Base-by-base conservation (phyloP, 1,284 basidiomycete species). In the Puccinia triticina region DNA sequence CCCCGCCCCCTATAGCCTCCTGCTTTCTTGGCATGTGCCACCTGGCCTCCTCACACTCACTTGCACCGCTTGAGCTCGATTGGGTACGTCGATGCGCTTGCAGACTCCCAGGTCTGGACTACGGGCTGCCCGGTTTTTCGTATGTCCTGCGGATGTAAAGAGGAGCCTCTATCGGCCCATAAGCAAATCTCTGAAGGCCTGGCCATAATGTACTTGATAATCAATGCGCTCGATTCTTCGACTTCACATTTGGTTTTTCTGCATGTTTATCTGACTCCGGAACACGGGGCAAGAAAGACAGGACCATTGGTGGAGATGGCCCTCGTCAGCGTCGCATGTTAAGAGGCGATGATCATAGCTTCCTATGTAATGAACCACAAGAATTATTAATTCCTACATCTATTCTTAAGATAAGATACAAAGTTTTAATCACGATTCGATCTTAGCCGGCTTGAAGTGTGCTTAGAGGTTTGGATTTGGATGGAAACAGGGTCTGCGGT, bases 71-170 rank as follows among this genome's bases (percentile, higher is more conserved):
- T 61, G 29, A 34, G 32, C 29, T 16, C 29, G 34, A 34, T 34
- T 10, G 29, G 32, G 32, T 11, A 61, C 12, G 32, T 32, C 29
- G 16, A 4, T 66, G 8, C 23, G 64, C 37, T 66, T 66, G 16
- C 64, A 43, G 64, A 66, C 59, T 61, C 59, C 29, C 32, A 29
- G 59, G 59, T 11, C 59, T 61, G 59, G 26, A 18, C 59, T 32
- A 61, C 48, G 48, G 29, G 26, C 59, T 34, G 26, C 8, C 59
- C 29, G 26, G n/a, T 7, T 57, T 57, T n/a, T n/a, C 23, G 4
- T 57, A 26, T 61, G 8, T 34, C 23, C 37, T 46, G 66, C 40
- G 66, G 66, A 48, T 69, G 37, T 43, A 69, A 12, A 14, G 21
- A 46, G 32, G 66, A 37, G 66, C 29, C 66, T 48, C 32, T 26